phyloP scores from a whole-genome alignment of 208 protist species.

The Wallacemonas sp. region DNA sequence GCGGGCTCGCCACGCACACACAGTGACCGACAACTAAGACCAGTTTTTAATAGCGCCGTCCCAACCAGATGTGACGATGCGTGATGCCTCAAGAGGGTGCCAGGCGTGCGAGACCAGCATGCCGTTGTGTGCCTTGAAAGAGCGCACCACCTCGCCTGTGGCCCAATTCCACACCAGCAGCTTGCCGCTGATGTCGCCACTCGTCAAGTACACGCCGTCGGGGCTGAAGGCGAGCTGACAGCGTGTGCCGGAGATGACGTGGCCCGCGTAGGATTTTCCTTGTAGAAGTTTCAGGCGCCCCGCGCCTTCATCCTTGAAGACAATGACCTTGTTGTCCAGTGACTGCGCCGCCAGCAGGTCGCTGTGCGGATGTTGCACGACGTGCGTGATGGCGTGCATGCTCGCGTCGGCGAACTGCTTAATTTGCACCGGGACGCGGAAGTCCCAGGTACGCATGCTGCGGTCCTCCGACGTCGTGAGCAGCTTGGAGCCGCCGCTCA shows the following conservation, averaged over 20 bases:
- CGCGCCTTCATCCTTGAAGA: slow-evolving; percentile 79
- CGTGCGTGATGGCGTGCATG: slow-evolving; percentile 93
- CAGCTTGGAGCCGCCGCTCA: slow-evolving; percentile 91
- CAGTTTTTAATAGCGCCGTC: slow-evolving; percentile 93
- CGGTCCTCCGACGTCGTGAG: slow-evolving; percentile 96
- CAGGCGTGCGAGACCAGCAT: slow-evolving; percentile 89
- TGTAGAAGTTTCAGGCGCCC: slow-evolving; percentile 83
- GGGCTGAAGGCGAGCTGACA: slow-evolving; percentile 92
- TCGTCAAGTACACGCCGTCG: slow-evolving; percentile 90
- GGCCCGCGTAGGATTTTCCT: slow-evolving; percentile 89
- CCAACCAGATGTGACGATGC: slow-evolving; percentile 92
- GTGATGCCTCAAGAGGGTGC: slow-evolving; percentile 92
- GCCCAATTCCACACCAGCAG: slow-evolving; percentile 96
- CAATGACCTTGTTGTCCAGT: slow-evolving; percentile 95
- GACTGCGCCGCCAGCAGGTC: slow-evolving; percentile 93
- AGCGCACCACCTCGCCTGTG: slow-evolving; percentile 72
- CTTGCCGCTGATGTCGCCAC: slow-evolving; percentile 91
- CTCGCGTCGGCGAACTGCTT: slow-evolving; percentile 95
- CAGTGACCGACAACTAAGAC: slow-evolving; percentile 62
- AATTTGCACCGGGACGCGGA: slow-evolving; percentile 94
- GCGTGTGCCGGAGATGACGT: slow-evolving; percentile 93
- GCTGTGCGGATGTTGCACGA: slow-evolving; percentile 84
- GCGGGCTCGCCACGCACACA: neutral
- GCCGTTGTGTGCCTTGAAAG: slow-evolving; percentile 85
- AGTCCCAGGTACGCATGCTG: slow-evolving; percentile 97